Conservation (phyloP, 2,329 filamentous ascomycete species). For the Claviceps digitariae region DNA sequence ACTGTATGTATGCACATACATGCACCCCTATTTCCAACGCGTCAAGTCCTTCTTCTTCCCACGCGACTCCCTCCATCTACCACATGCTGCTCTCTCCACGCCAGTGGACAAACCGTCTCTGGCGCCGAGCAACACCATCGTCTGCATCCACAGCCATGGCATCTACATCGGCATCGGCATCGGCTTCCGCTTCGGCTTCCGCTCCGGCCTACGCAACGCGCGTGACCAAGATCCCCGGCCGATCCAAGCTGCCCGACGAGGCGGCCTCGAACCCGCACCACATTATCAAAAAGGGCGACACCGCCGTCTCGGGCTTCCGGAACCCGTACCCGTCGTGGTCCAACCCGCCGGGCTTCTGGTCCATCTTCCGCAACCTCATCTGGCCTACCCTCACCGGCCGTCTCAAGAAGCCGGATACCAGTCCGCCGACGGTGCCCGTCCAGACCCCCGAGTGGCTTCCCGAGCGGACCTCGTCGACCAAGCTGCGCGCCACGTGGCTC, state of each 20-base stretch:
- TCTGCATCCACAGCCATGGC: not conserved
- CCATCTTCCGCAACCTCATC: constrained; percentile 19
- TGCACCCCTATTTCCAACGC: too few relatives aligned
- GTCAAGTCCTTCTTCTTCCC: not conserved
- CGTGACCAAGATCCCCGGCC: constrained; percentile 15
- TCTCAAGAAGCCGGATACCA: constrained; percentile 42
- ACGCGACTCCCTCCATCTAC: not conserved
- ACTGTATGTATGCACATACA: too few relatives aligned
- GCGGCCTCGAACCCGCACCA: constrained; percentile 35
- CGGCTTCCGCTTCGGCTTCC: constrained; percentile 4
- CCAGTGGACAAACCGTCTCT: constrained; percentile 6
- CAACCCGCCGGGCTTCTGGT: constrained; percentile 9
- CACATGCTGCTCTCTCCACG: constrained; percentile 1
- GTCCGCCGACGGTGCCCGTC: constrained; percentile 52
- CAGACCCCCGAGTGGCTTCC: constrained; percentile 48
- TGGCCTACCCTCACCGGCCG: constrained; percentile 27
- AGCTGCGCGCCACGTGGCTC: constrained; percentile 80
- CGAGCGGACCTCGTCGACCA: constrained; percentile 7
- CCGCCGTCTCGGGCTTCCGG: constrained; percentile 26
- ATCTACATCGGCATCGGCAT: constrained; percentile 13
- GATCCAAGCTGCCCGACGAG: constrained; percentile 24
- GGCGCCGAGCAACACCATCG: not conserved
- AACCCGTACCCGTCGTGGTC: constrained; percentile 38
- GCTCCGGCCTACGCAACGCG: not conserved
- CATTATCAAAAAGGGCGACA: constrained; percentile 25